Conservation (phyloP, 2,329 filamentous ascomycete genomes). For the Alternaria novae-zelandiae region DNA sequence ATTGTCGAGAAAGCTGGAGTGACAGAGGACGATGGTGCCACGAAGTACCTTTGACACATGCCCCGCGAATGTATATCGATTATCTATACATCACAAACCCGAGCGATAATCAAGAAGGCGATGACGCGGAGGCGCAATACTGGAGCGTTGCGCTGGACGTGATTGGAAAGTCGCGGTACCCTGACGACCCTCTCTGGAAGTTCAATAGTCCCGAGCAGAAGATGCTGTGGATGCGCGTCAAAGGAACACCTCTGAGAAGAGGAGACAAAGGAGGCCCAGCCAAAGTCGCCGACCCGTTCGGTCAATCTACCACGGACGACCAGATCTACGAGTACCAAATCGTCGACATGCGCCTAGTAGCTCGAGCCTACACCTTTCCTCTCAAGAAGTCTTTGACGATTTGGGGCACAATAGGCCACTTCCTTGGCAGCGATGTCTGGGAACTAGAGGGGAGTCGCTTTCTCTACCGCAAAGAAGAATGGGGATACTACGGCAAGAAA, state of each 20-base stretch:
- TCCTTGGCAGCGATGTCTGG: conserved; percentile 39
- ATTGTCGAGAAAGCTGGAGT: conserved; percentile 9
- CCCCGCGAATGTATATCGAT: conserved; percentile 14
- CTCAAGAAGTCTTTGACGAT: conserved; percentile 10
- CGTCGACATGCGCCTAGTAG: conserved; percentile 27
- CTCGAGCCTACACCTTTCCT: conserved; percentile 31
- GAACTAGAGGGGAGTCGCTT: conserved; percentile 30
- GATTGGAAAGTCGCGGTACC: conserved; percentile 26
- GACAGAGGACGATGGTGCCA: conserved; percentile 27
- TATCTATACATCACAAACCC: conserved; percentile 32
- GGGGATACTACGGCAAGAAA: conserved; percentile 40
- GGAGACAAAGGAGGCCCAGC: conserved; percentile 8
- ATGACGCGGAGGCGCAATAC: conserved; percentile 21
- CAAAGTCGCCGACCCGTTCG: conserved; percentile 27
- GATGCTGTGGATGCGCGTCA: conserved; percentile 35
- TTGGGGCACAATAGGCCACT: conserved; percentile 27
- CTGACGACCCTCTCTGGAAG: conserved; percentile 17
- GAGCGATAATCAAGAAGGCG: conserved; percentile 11
- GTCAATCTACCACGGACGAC: conserved; percentile 17
- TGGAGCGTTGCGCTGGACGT: conserved; percentile 42
- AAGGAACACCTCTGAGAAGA: conserved; percentile 22
- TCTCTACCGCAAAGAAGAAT: conserved; percentile 36
- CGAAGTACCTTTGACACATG: conserved; percentile 12
- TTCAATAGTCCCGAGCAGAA: conserved; percentile 32
- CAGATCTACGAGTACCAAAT: conserved; percentile 34